Conservation (phyloP, 1,139 yeast genomes). For the Pneumocystis jirovecii region DNA sequence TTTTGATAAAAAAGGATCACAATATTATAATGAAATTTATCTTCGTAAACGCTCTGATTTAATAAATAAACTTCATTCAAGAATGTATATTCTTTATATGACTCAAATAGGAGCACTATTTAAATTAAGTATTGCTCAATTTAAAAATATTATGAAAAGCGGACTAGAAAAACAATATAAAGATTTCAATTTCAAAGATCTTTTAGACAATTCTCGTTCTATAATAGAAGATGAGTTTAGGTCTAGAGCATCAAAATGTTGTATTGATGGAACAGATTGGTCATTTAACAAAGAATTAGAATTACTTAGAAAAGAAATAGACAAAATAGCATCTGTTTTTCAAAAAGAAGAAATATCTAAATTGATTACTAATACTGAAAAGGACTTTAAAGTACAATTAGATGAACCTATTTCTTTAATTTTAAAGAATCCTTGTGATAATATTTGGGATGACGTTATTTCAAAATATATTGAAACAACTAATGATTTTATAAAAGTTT, state of each 20-base stretch:
- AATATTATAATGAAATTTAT: conserved; percentile 47
- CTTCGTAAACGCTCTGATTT: conserved; percentile 37
- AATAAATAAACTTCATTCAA: conserved; percentile 31
- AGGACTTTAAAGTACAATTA: conserved; percentile 19
- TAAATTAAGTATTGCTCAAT: conserved; percentile 21
- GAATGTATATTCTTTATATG: conserved; percentile 34
- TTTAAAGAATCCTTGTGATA: conserved; percentile 30
- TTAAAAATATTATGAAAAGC: conserved; percentile 18
- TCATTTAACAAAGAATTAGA: conserved; percentile 21
- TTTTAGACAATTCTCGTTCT: neutral
- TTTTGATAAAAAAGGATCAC: conserved; percentile 52
- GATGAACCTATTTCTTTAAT: conserved; percentile 13
- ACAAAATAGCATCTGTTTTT: conserved; percentile 26
- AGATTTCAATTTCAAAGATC: conserved; percentile 2
- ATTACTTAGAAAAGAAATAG: conserved; percentile 21
- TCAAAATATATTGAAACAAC: conserved; percentile 28
- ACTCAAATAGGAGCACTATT: conserved; percentile 28
- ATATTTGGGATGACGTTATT: conserved; percentile 50
- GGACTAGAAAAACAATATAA: conserved; percentile 13
- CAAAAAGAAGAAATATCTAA: conserved; percentile 33
- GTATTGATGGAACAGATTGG: conserved; percentile 19
- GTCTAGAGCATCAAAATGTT: conserved; percentile 18
- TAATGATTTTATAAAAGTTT: neutral
- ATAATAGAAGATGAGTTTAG: conserved; percentile 17
- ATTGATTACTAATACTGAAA: conserved; percentile 23